Percentiles rank a stretch among this genome's conserved stretches.
These are phyloP conservation scores for Fusarium musae DNA, from an alignment of 2,329 filamentous ascomycete genomes.

Conservation along the genomic window DNA sequence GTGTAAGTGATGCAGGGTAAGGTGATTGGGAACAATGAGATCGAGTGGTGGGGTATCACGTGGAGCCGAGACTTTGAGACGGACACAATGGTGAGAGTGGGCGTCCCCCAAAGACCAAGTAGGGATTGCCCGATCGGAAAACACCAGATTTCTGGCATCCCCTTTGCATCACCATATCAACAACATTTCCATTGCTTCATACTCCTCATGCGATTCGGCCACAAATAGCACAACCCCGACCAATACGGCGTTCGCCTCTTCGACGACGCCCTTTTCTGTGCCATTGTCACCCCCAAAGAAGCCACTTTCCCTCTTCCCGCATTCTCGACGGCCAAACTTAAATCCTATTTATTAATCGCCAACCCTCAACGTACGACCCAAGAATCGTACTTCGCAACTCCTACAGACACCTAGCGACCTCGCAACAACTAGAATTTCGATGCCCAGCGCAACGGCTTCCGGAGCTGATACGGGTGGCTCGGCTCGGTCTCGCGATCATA, in stretches of 20 bases:
- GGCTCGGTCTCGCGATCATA: conserved; percentile 70
- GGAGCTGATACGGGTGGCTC: conserved; percentile 62
- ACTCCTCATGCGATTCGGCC: conserved; percentile 19
- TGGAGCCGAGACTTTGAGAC: conserved; percentile 31
- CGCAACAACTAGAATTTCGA: conserved; percentile 30
- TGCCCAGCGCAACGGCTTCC: conserved; percentile 63
- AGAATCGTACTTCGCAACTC: not conserved
- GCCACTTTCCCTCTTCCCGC: conserved; percentile 37
- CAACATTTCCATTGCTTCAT: conserved; percentile 3
- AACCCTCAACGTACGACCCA: conserved; percentile 6
- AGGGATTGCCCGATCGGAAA: conserved; percentile 36
- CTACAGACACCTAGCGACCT: conserved; percentile 4
- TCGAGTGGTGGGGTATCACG: conserved; percentile 34
- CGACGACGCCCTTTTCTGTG: conserved; percentile 1
- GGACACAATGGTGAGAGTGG: conserved; percentile 21
- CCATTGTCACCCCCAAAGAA: conserved; percentile 22
- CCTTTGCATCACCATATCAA: conserved; percentile 28
- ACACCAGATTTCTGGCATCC: conserved; percentile 38
- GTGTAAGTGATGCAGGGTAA: conserved; percentile 38
- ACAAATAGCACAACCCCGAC: not conserved
- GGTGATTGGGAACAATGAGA: not conserved
- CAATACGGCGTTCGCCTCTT: not conserved
- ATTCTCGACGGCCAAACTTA: conserved; percentile 14
- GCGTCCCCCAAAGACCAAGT: conserved; percentile 23
- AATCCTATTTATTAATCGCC: not conserved